Base-by-base conservation (phyloP, 768 basidiomycete species). In the Pisolithus microcarpus region DNA sequence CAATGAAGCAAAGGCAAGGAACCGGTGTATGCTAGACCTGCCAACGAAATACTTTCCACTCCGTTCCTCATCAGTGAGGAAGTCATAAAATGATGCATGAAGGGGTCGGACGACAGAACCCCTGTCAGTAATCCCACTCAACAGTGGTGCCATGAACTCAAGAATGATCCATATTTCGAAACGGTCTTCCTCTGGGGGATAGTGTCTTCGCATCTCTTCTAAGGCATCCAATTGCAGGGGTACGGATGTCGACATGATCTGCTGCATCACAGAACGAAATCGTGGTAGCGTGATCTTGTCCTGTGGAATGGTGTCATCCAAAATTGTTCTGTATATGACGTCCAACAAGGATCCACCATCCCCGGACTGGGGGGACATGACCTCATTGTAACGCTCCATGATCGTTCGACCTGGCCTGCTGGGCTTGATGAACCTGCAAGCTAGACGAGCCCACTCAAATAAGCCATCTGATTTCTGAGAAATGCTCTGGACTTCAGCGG, bases 61-160 rank as follows among this genome's bases (percentile, higher is more conserved):
- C 9, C 56, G 53, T 5, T 4, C 11, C 30, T 38, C 4, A 37
- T 59, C 48, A 1, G 38, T 52, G 16, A 65, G 52, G 46, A 60
- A 68, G 38, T 67, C 67, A 13, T 45, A 43, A 49, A 67, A 64
- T 2, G 66, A 67, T 5, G 64, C 44, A 34, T 67, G 66, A 13
- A 65, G 51, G n/a, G 56, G 52, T 10, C 45, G 53, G 34, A 63
- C 52, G 2, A 53, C 52, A 30, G 40, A 38, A 26, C n/a, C 19
- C 9, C 21, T 9, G 11, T 40, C 38, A 15, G 38, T 13, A 8
- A 30, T 44, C 3, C 54, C 51, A 26, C 49, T 51, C 34, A 61
- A 23, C 24, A 54, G n/a, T 18, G 53, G 37, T 2, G 49, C 52
- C 48, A 54, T 38, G 13, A 5, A 31, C 15, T 21, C 21, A 1